These are phyloP conservation scores for Ophiostoma himal-ulmi DNA, from an alignment of 2,329 filamentous ascomycete species.

Conservation along the genomic window DNA sequence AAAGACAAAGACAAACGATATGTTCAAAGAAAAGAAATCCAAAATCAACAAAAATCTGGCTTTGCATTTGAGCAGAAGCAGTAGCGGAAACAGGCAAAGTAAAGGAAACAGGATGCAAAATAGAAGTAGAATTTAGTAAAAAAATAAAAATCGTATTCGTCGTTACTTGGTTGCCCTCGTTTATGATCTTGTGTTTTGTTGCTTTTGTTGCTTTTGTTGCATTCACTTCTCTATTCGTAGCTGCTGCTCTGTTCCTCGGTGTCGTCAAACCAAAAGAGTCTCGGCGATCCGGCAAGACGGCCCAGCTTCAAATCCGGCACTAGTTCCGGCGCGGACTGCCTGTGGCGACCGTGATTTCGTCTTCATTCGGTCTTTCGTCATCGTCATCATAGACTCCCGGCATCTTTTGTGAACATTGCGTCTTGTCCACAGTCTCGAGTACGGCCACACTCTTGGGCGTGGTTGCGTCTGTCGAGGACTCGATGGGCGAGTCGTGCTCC, in stretches of 20 bases:
- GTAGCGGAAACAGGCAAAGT: neutral
- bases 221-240: no score
- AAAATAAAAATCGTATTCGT: neutral
- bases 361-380: constrained; percentile 1
- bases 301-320: neutral
- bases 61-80: neutral
- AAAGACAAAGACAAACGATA: neutral
- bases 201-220: neutral
- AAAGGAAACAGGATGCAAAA: neutral
- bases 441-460: constrained; percentile 3
- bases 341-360: constrained; percentile 1
- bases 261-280: no score
- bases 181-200: constrained; percentile 1
- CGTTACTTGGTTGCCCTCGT: constrained; percentile 21
- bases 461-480: neutral
- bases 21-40: neutral
- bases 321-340: neutral
- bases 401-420: neutral
- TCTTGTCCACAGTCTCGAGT: neutral
- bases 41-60: neutral
- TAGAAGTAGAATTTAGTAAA: neutral
- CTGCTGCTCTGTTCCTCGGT: no score
- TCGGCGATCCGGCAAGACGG: neutral
- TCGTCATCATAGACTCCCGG: neutral
- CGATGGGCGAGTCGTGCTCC: neutral